Conservation (phyloP, 305 asterid genomes). For the Fraxinus latifolia region DNA sequence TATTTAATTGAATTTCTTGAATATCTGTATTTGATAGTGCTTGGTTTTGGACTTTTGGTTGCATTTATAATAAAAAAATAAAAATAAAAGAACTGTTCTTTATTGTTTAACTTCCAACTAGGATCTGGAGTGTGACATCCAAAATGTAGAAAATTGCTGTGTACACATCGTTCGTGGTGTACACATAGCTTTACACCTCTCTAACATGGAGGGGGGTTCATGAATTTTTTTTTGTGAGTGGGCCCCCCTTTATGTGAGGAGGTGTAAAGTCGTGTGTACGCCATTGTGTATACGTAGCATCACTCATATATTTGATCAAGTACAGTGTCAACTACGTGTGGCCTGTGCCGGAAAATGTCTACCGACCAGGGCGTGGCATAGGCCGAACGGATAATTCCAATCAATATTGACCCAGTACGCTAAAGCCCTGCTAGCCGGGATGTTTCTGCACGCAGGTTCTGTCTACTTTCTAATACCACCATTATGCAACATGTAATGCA, state of each 20-base stretch:
- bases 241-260: too few species aligned
- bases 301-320: not conserved
- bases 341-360: not conserved
- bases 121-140: not conserved
- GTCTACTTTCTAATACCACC: too few species aligned
- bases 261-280: too few species aligned
- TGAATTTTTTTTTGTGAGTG: too few species aligned
- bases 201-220: too few species aligned
- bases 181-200: too few species aligned
- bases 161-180: too few species aligned
- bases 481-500: too few species aligned
- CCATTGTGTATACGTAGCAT: too few species aligned
- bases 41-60: not conserved
- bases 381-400: not conserved
- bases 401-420: not conserved
- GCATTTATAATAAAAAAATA: not conserved
- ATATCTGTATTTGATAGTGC: not conserved
- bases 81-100: not conserved
- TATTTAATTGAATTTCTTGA: not conserved
- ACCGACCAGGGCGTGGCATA: not conserved
- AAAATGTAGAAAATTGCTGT: too few species aligned
- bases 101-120: not conserved
- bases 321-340: not conserved
- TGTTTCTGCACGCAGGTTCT: not conserved
- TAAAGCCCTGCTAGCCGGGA: not conserved